Base-by-base conservation (phyloP, 2,329 filamentous ascomycete genomes). In the Cytospora mali region DNA sequence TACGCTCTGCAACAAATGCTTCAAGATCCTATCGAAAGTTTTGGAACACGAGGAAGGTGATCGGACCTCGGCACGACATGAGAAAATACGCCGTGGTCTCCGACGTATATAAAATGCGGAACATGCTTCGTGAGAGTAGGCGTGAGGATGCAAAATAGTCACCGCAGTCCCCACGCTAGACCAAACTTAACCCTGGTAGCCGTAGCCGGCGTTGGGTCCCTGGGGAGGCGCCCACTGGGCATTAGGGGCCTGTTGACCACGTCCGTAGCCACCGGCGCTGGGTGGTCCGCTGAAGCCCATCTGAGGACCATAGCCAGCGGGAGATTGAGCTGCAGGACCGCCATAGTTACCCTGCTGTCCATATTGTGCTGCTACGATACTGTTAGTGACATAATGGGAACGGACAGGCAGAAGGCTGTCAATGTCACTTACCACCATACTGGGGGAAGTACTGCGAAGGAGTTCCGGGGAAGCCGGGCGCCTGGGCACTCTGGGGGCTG, bases 381-480 rank as follows among this genome's bases (percentile, higher is more conserved):
- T 74, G 83, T 88, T 83, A 89, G 88, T 28, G 58, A 49, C 35
- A 50, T 80, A 66, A 75, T 77, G 65, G 82, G 29, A 52, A n/a
- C 53, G 25, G n/a, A 62, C 35, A 29, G 28, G 9, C n/a, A 55
- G 23, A 48, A 50, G 6, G 5, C 6, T 16, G 16, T 31, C 39
- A 27, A 48, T 48, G 50, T 63, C 60, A 81, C 82, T 77, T 85
- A 84, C 91, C 91, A 74, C 90, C 89, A 74, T 98, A 98, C 79
- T 98, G 95, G 69, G 94, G 93, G 77, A 97, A 98, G 81, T 92
- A 97, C 39, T 84, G 82, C 63, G 87, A 88, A 51, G 92, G 90
- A 51, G 92, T 91, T 70, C 88, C 91, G 67, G 91, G 89, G 73
- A 89, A 97, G 61, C 83, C 88, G 59, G 85, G 86, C 69, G 84